A percentile compares a stretch with the other conserved stretches of the same genome.
Conservation (phyloP, 2,329 filamentous ascomycete genomes). For the Lomentospora prolificans region DNA sequence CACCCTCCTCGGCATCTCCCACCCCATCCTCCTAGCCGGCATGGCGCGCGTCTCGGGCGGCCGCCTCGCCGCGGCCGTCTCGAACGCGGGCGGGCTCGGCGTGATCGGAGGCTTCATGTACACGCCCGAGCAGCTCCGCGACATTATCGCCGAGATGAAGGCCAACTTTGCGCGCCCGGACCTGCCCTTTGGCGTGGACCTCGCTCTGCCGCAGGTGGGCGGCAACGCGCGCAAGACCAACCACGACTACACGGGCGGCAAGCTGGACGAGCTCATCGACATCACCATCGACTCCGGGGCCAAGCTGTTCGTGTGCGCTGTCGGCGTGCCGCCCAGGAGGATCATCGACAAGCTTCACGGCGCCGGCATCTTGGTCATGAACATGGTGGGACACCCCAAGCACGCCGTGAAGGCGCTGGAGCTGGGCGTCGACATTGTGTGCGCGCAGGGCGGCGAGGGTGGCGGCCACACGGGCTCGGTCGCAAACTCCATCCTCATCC, state of each 20-base stretch:
- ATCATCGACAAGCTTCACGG: conserved; percentile 70
- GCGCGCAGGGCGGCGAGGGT: conserved; percentile 86
- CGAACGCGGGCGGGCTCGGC: conserved; percentile 77
- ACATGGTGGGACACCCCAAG: conserved; percentile 91
- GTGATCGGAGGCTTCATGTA: conserved; percentile 65
- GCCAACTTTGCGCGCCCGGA: conserved; percentile 53
- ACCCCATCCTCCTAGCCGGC: conserved; percentile 85
- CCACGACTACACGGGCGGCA: conserved; percentile 88
- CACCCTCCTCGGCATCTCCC: conserved; percentile 68
- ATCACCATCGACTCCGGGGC: conserved; percentile 81
- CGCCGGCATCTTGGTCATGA: conserved; percentile 81
- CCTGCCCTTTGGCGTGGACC: conserved; percentile 82
- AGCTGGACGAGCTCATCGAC: conserved; percentile 78
- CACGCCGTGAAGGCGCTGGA: conserved; percentile 85
- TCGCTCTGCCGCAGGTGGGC: conserved; percentile 83
- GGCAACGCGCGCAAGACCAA: conserved; percentile 80
- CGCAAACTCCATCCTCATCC: conserved; percentile 76
- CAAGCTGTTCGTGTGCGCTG: conserved; percentile 74
- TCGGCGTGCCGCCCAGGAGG: conserved; percentile 69
- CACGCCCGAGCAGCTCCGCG: conserved; percentile 63
- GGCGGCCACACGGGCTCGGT: conserved; percentile 89
- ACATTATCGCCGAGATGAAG: conserved; percentile 82
- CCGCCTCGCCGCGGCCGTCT: conserved; percentile 72
- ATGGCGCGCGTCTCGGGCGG: conserved; percentile 84
- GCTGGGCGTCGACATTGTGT: conserved; percentile 81